Evolutionary conservation across 495 filamentous ascomycete genomes (phyloP).

Genomic region (Staphylotrichum longicolle): DNA sequence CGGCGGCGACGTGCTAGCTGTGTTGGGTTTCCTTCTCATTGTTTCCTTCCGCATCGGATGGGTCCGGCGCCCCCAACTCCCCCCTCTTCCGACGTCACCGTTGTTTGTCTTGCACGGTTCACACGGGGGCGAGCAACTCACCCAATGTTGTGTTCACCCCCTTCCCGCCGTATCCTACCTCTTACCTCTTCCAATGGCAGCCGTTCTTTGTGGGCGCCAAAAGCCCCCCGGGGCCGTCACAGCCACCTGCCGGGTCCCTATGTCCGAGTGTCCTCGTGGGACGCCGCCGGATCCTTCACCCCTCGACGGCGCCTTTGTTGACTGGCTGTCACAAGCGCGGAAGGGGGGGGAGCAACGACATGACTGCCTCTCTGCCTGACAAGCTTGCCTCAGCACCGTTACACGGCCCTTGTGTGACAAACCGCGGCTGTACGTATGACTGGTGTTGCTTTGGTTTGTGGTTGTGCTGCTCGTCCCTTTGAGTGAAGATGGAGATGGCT

Average conservation of each 20-base stretch:
- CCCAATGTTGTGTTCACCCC: background rate
- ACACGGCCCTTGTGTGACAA: conserved; percentile 4
- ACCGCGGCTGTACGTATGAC: background rate
- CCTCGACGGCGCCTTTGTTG: background rate
- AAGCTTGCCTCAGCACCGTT: background rate
- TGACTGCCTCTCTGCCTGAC: background rate
- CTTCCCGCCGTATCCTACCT: background rate
- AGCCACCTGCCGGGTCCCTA: conserved; percentile 10
- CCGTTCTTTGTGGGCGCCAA: background rate
- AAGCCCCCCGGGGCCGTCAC: background rate
- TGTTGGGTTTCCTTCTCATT: background rate
- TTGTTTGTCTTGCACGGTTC: background rate
- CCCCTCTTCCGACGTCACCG: background rate
- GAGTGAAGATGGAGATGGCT: background rate
- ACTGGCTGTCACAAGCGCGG: background rate
- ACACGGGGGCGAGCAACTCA: background rate
- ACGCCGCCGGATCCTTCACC: conserved; percentile 7
- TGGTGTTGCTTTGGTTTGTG: background rate
- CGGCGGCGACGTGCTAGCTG: background rate
- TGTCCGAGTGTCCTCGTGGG: background rate
- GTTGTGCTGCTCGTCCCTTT: background rate
- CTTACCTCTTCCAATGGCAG: background rate
- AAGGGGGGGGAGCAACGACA: background rate
- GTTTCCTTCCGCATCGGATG: background rate
- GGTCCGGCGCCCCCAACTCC: background rate